A percentile compares a stretch with the other conserved stretches of the same genome.
Conservation (phyloP, 2,329 filamentous ascomycete genomes). For the Fusarium pseudocircinatum region DNA sequence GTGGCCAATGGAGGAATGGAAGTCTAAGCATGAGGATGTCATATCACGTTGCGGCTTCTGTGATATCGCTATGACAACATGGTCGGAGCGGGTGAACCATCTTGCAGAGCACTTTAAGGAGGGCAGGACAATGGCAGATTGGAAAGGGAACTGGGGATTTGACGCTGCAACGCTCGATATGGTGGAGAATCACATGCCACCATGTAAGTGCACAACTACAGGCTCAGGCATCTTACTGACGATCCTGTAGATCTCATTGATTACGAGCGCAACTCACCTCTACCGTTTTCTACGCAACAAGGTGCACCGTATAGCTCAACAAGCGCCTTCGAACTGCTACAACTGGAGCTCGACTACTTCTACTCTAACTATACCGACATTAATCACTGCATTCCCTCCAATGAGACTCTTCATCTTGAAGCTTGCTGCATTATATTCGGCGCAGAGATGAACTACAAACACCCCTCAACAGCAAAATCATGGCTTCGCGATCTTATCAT, state of each 20-base stretch:
- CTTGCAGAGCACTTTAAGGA: conserved; percentile 55
- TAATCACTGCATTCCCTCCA: conserved; percentile 25
- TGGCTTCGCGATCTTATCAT: conserved; percentile 44
- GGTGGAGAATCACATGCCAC: conserved; percentile 54
- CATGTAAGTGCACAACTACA: conserved; percentile 41
- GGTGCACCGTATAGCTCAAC: conserved; percentile 31
- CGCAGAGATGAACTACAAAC: conserved; percentile 27
- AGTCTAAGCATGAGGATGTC: conserved; percentile 47
- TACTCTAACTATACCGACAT: conserved; percentile 39
- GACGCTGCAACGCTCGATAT: conserved; percentile 48
- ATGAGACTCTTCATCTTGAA: conserved; percentile 37
- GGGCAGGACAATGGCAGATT: conserved; percentile 55
- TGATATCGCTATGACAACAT: conserved; percentile 48
- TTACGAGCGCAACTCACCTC: conserved; percentile 30
- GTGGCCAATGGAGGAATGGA: conserved; percentile 58
- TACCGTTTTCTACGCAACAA: conserved; percentile 34
- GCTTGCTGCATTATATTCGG: conserved; percentile 45
- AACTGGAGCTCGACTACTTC: conserved; percentile 47
- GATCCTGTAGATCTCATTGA: conserved; percentile 6
- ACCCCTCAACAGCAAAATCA: conserved; percentile 3
- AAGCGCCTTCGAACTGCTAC: conserved; percentile 49
- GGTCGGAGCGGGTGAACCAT: conserved; percentile 51
- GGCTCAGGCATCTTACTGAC: fast-evolving
- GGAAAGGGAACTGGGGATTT: conserved; percentile 56
- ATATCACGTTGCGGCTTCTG: conserved; percentile 56